These are phyloP conservation scores for Ilyonectria robusta DNA, from an alignment of 2,329 filamentous ascomycete genomes.

Conservation along the genomic window DNA sequence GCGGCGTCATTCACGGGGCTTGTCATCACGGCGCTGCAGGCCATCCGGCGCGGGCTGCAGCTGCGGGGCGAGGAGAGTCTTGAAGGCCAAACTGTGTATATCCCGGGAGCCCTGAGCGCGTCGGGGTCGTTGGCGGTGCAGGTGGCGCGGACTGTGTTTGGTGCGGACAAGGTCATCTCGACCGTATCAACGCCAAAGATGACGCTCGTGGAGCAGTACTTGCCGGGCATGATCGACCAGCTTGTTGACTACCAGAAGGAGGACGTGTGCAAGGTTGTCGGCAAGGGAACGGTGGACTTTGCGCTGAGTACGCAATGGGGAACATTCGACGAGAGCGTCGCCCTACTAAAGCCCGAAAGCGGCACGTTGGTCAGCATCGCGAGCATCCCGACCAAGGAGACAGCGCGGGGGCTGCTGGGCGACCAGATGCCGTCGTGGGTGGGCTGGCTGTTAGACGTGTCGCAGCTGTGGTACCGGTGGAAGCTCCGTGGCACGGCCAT, in stretches of 20 bases:
- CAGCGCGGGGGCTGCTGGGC: constrained; percentile 52
- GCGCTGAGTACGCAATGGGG: constrained; percentile 63
- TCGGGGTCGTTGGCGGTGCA: constrained; percentile 63
- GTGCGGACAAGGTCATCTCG: constrained; percentile 62
- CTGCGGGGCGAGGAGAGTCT: constrained; percentile 56
- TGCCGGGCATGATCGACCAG: constrained; percentile 63
- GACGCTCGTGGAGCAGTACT: constrained; percentile 56
- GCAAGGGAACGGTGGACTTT: constrained; percentile 63
- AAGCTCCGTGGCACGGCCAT: constrained; percentile 61
- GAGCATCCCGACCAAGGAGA: constrained; percentile 52
- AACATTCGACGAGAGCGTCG: constrained; percentile 56
- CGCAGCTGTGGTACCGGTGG: constrained; percentile 58
- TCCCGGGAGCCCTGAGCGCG: constrained; percentile 65
- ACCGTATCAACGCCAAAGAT: constrained; percentile 69
- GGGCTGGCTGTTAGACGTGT: constrained; percentile 52
- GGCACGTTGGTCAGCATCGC: constrained; percentile 60
- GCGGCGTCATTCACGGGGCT: constrained; percentile 55
- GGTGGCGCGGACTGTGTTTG: constrained; percentile 65
- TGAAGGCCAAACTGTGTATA: constrained; percentile 65
- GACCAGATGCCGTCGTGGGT: constrained; percentile 55
- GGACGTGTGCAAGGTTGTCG: constrained; percentile 55
- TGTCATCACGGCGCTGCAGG: constrained; percentile 61
- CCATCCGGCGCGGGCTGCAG: constrained; percentile 56
- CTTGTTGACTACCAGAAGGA: constrained; percentile 66
- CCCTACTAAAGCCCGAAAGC: constrained; percentile 53